Evolutionary conservation across 192 early-diverging fungal genomes (phyloP), one percentile per base, ranked within the genome.

Genomic region (Spinellus fusiger): DNA sequence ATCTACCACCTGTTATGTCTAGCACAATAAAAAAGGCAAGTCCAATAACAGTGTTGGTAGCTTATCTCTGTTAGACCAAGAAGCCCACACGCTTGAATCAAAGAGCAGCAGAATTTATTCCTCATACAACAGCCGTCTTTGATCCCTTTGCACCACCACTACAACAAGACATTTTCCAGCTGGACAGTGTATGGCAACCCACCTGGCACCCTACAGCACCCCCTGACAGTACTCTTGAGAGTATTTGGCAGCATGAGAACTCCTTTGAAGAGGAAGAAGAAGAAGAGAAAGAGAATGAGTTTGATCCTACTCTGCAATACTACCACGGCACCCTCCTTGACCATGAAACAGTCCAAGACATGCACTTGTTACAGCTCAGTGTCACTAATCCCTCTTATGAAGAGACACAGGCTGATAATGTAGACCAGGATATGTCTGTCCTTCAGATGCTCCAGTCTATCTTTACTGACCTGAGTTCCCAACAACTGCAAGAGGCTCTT

Each of bases 401-500:
- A 57, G 66, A 68, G 37, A 44, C 44, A 5, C 35, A 59, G 13
- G 70, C 63, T 10, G 70, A 68, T 44, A 66, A 65, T 48, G 32
- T 76, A 12, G 77, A 68, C 29, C 59, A 68, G 31, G 75, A 79
- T 33, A 79, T 79, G 77, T 69, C 71, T 13, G 69, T 73, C 2
- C 33, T 77, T 31, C 73, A 80, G 47, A 70, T 77, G 73, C 52
- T 80, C 13, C 33, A 65, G 22, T 49, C 67, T 1, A 73, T 80
- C 23, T 71, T 80, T 38, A 61, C 63, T 1, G 76, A 80, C 51
- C 37, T 70, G 10, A 66, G 48, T 12, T 69, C 66, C 0, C 59
- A 70, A 6, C 67, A 80, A 33, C 54, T 80, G 23, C 65, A 68
- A 20, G 64, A 65, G 23, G 62, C 72, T 0, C 67, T 80, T 32